Evolutionary conservation across 371 early-diverging fungal genomes (phyloP).

Genomic region (Mortierella sp.): DNA sequence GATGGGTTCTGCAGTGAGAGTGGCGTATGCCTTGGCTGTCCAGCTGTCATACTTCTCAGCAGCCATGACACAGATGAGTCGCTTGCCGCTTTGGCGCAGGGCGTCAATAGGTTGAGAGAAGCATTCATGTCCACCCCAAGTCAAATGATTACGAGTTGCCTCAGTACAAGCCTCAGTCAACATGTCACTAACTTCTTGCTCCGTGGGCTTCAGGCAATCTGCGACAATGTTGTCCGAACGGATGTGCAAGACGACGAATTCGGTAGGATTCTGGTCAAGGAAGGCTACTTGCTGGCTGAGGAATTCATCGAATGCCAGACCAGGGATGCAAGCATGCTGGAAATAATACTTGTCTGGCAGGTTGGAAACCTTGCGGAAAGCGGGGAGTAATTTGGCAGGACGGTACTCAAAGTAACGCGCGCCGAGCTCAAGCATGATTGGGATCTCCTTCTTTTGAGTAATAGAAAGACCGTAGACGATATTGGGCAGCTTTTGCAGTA

Average conservation of each 20-base stretch:
- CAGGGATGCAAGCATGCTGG: conserved; percentile 31
- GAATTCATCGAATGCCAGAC: conserved; percentile 26
- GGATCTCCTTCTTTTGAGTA: conserved; percentile 33
- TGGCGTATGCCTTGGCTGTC: conserved; percentile 28
- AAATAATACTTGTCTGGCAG: conserved; percentile 29
- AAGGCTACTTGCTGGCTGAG: conserved; percentile 15
- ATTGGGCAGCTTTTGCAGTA: conserved; percentile 15
- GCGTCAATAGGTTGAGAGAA: conserved; percentile 24
- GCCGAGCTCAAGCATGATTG: conserved; percentile 24
- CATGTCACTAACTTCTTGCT: conserved; percentile 15
- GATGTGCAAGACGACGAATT: conserved; percentile 30
- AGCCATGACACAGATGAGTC: conserved; percentile 18
- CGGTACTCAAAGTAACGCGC: conserved; percentile 34
- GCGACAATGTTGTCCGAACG: conserved; percentile 22
- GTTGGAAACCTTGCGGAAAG: conserved; percentile 18
- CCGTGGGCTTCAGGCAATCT: conserved; percentile 13
- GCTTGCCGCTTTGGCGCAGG: conserved; percentile 4
- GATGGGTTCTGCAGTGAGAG: conserved; percentile 17
- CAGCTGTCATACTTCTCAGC: conserved; percentile 33
- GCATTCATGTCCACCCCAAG: conserved; percentile 24
- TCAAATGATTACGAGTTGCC: not conserved
- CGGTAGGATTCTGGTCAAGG: conserved; percentile 17
- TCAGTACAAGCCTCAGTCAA: conserved; percentile 12
- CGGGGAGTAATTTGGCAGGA: conserved; percentile 24
- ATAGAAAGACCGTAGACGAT: conserved; percentile 27